phyloP scores from a whole-genome alignment of 768 basidiomycete species.

The Boletellus ananas region DNA sequence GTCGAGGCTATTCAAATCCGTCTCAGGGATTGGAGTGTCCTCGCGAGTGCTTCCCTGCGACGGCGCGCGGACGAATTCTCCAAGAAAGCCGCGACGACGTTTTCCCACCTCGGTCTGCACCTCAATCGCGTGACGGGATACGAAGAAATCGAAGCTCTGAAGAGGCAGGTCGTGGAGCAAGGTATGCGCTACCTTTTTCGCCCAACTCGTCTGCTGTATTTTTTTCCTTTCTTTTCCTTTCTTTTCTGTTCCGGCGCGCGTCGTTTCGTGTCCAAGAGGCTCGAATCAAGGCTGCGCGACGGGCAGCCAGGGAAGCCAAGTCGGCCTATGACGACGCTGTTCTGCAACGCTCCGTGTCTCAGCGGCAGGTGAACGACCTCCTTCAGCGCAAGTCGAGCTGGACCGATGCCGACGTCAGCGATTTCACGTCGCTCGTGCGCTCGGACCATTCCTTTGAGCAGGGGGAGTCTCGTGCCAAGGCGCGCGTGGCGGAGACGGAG shows the following conservation, averaged over 20 bases:
- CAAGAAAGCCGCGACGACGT: slow-evolving; percentile 48
- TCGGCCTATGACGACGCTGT: slow-evolving; percentile 73
- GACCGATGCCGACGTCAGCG: slow-evolving; percentile 81
- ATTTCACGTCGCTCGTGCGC: slow-evolving; percentile 87
- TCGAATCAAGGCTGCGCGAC: slow-evolving; percentile 62
- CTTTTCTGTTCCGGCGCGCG: too few species aligned
- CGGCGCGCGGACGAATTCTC: slow-evolving; percentile 58
- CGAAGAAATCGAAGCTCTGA: slow-evolving; percentile 80
- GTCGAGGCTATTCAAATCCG: slow-evolving; percentile 36
- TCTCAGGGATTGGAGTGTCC: slow-evolving; percentile 45
- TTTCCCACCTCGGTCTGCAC: slow-evolving; percentile 72
- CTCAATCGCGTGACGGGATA: slow-evolving; percentile 92
- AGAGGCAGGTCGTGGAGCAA: slow-evolving; percentile 71
- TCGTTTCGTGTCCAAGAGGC: slow-evolving; percentile 50
- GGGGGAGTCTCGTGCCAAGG: slow-evolving; percentile 69
- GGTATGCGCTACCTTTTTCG: slow-evolving; percentile 45
- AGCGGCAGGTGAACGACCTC: slow-evolving; percentile 94
- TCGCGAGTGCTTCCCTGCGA: slow-evolving; percentile 36
- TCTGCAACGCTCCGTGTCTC: slow-evolving; percentile 74
- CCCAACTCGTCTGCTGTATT: too few species aligned
- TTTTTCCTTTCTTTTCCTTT: too few species aligned
- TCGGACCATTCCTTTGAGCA: slow-evolving; percentile 87
- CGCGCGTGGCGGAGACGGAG: slow-evolving; percentile 64
- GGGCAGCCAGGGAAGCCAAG: slow-evolving; percentile 71
- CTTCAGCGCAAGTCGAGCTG: slow-evolving; percentile 92